A percentile compares a stretch with the other conserved stretches of the same genome.
These are phyloP conservation scores for Protomyces inouyei DNA, from an alignment of 1,139 yeast genomes.

Conservation along the genomic window DNA sequence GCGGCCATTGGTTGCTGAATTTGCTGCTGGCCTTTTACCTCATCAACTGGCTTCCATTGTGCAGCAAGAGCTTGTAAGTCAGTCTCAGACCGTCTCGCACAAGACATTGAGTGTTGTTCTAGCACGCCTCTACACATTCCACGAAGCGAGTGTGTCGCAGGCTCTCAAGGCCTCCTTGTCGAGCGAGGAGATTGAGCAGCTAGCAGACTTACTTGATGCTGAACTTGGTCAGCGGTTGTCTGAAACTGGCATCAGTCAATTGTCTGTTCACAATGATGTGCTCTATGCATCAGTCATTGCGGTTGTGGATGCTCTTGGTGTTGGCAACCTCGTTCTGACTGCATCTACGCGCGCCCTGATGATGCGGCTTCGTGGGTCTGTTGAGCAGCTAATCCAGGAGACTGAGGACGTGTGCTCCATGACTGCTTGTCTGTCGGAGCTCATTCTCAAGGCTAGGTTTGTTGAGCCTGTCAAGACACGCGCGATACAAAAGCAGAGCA, in stretches of 20 bases:
- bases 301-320: constrained; percentile 11
- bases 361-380: not conserved
- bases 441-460: constrained; percentile 14
- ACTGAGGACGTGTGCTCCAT: not conserved
- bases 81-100: not conserved
- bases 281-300: constrained; percentile 1
- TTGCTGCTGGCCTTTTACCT: constrained; percentile 5
- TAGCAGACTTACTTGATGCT: not conserved
- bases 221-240: constrained; percentile 7
- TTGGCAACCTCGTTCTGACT: constrained; percentile 5
- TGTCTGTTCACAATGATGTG: constrained; percentile 9
- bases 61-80: not conserved
- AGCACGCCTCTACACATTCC: not conserved
- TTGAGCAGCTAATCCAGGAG: not conserved
- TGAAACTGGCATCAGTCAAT: not conserved
- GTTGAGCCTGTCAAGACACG: constrained; percentile 8
- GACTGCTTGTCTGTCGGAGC: constrained; percentile 10
- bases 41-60: not conserved
- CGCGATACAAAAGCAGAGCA: not conserved
- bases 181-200: not conserved
- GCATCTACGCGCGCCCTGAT: not conserved
- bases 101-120: not conserved
- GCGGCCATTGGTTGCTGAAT: not conserved
- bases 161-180: not conserved
- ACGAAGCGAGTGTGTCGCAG: constrained; percentile 1